These are phyloP conservation scores for Oidiodendron maius DNA, from an alignment of 495 filamentous ascomycete genomes.

Conservation along the genomic window DNA sequence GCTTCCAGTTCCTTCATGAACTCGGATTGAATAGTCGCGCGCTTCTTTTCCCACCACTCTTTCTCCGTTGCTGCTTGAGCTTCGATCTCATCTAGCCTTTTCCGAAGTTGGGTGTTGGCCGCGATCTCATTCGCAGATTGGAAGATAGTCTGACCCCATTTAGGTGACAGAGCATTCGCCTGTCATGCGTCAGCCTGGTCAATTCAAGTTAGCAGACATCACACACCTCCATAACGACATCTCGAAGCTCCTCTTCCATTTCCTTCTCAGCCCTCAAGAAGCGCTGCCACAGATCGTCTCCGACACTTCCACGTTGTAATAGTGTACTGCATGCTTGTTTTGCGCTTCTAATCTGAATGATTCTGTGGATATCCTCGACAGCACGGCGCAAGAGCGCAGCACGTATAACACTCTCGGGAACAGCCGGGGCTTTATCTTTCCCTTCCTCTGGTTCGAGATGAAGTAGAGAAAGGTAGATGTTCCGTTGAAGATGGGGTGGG, in stretches of 20 bases:
- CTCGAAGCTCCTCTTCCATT: constrained; percentile 90
- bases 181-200: constrained; percentile 22
- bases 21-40: constrained; percentile 60
- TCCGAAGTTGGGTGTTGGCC: constrained; percentile 57
- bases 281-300: constrained; percentile 94
- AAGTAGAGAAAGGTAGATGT: constrained; percentile 88
- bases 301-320: constrained; percentile 84
- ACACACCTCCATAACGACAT: constrained; percentile 85
- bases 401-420: constrained; percentile 82
- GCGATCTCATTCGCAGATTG: constrained; percentile 86
- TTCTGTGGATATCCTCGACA: constrained; percentile 82
- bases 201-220: neutral
- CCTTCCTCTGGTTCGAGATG: constrained; percentile 70
- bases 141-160: constrained; percentile 93
- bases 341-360: constrained; percentile 75
- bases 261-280: constrained; percentile 91
- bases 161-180: constrained; percentile 81
- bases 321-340: constrained; percentile 81
- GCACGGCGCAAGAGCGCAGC: constrained; percentile 88
- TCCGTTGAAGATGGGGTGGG: constrained; percentile 77
- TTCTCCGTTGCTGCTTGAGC: constrained; percentile 63
- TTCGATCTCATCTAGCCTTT: constrained; percentile 59
- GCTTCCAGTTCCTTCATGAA: constrained; percentile 82
- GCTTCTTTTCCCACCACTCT: constrained; percentile 86
- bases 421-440: constrained; percentile 59